Evolutionary conservation across 2,329 filamentous ascomycete species (phyloP), one percentile per base, ranked within the genome.

Genomic region (Colletotrichum cereale): DNA sequence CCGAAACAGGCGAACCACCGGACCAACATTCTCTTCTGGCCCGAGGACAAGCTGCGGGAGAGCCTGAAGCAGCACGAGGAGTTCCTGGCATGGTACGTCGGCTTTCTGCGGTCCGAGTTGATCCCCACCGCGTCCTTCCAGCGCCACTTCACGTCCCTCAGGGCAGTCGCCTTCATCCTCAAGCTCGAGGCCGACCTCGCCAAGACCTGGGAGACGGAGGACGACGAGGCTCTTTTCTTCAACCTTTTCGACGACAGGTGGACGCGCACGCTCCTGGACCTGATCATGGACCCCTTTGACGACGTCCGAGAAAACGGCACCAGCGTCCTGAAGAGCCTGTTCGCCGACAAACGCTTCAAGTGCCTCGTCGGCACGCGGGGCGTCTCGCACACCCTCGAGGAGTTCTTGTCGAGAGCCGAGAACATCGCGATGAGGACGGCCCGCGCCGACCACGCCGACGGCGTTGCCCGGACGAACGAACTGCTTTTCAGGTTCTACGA

Each of bases 371-470:
- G 68, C 50, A 48, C 26, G 16, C 38, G 50, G 40, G 26, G 74
- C 58, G 26, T 62, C 21, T 38, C 57, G 62, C 38, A 44, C 60
- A 75, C 86, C 12, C 79, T 91, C 36, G 74, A 73, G 5, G 80
- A 82, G 21, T 88, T 91, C 66, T 83, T 88, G 48, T 75, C 73
- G 1, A 84, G 85, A 65, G 88, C 90, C 1, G 87, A 91, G 67
- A 80, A 82, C 5, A 83, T 89, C 42, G 91, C 93, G 69, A 86
- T 90, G 29, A 85, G 84, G 34, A 97, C 94, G 5, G 94, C 94
- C 29, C 89, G 96, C 72, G 96, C 95, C 16, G 95, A 98, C 78
- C 94, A 97, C 79, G 95, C 95, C 1, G 96, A 99, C 81, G 96
- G 96, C 12, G 91, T 96, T 58, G 96, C 95, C 42, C 90, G 94